Evolutionary conservation across 768 basidiomycete genomes (phyloP), one percentile per base, ranked within the genome.

Genomic region (Suillus decipiens): DNA sequence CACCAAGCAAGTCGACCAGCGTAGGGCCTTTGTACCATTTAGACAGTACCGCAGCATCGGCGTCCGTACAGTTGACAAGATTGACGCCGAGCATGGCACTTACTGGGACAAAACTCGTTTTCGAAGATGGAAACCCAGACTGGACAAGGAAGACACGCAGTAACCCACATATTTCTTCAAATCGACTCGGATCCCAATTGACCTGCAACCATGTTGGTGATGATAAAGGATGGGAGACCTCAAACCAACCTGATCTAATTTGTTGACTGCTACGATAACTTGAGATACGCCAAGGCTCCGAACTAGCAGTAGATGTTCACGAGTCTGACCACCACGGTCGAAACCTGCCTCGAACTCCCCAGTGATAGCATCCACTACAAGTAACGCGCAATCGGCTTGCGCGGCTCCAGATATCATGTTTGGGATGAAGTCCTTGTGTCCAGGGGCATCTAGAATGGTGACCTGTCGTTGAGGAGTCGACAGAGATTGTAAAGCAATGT

Each of bases 391-490:
- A 68, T 99, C 97, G 0, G 96, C 97, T 75, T 98, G 97, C 2
- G 96, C 89, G 8, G 97, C 96, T 1, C 97, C 97, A 0, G 96
- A 98, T 59, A 99, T 99, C 96, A 99, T 99, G 72, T 99, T 99
- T 1, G 97, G 97, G 66, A 99, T 91, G 69, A 99, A 99, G 71
- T 99, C 97, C 67, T 89, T 90, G 76, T 99, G 97, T 0, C 97
- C 97, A 0, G 97, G 97, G 0, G 96, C 96, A 70, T 99, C 97
- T 36, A 99, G 84, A n/a, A 99, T 86, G 1, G 95, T 97, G 67
- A 99, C 88, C 66, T 87, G 84, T 57, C 91, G 84, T 66, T 89
- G 83, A 0, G 86, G 78, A 0, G 95, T 98, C 6, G 82, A 74
- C 63, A 94, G 80, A 50, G 88, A 86, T 70, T 95, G 90, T 59